Base-by-base conservation (phyloP, 2,329 filamentous ascomycete genomes). In the Coniochaeta sp. region DNA sequence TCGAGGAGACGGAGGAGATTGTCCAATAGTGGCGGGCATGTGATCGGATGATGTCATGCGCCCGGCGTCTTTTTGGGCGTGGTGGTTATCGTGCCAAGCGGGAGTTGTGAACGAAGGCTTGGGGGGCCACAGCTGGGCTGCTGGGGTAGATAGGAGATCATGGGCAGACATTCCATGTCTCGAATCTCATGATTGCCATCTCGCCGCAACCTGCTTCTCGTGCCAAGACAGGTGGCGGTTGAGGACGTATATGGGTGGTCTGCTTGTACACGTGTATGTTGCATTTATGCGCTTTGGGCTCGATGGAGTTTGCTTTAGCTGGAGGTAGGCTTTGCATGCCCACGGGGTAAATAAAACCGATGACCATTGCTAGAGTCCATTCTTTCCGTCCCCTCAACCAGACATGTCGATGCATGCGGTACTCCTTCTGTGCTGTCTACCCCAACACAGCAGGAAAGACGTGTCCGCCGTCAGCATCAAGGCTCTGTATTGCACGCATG, bases 1-100 rank as follows among this genome's bases (percentile, higher is more conserved):
- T 85, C 49, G 82, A 91, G 72, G 88, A 96, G 81, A 86, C 77
- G 53, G 94, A 97, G 77, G 94, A 97, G 71, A 71, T 83, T 59
- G 66, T 83, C 18, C 38, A 42, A 42, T 42, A 42, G 20, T 30
- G 6, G n/a, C n/a, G n/a, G n/a, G n/a, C n/a, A n/a, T n/a, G n/a
- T n/a, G n/a, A n/a, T 30, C 27, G 27, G 6, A 7, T 7, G 27
- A 30, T 30, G 6, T 30, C 27, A 7, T 12, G 27, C 12, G 12
- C 12, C 27, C 12, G 6, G 27, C 27, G 27, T 6, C 27, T 30
- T 30, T 6, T 6, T 6, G 6, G 27, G 27, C 3, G 9, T 38
- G 33, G 33, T 35, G 13, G 33, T 10, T 35, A 6, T 16, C n/a
- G n/a, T 16, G 33, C 33, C 13, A 16, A 6, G 33, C 10, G 20